These are phyloP conservation scores for Trametes hirsuta DNA, from an alignment of 1,284 basidiomycete genomes.

Conservation along the genomic window DNA sequence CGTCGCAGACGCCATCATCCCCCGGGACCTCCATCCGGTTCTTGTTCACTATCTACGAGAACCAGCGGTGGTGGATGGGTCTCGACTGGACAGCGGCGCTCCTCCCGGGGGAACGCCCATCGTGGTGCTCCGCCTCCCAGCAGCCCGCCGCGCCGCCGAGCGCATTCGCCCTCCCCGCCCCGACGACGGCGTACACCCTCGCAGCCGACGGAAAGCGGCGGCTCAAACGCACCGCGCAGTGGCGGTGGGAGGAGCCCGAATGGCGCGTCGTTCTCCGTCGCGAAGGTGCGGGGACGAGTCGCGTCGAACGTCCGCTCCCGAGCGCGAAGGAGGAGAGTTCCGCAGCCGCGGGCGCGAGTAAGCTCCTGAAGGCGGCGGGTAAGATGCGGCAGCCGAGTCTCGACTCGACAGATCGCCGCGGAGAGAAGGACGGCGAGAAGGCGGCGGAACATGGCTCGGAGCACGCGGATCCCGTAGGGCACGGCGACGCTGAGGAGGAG, in stretches of 20 bases:
- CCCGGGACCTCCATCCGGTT: constrained; percentile 59
- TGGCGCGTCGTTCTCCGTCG: constrained; percentile 77
- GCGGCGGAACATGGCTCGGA: constrained; percentile 22
- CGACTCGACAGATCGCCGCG: constrained; percentile 29
- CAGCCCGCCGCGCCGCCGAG: constrained; percentile 67
- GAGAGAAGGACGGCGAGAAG: constrained; percentile 27
- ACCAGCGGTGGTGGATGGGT: constrained; percentile 94
- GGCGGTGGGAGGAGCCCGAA: constrained; percentile 88
- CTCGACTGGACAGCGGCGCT: constrained; percentile 94
- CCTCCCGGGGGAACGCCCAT: constrained; percentile 87
- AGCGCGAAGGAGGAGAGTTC: constrained; percentile 51
- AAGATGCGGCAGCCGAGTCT: constrained; percentile 47
- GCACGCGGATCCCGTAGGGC: constrained; percentile 31
- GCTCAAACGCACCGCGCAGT: constrained; percentile 74
- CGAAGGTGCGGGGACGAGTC: constrained; percentile 50
- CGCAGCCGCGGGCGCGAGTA: constrained; percentile 35
- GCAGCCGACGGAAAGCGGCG: constrained; percentile 49
- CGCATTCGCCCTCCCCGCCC: constrained; percentile 59
- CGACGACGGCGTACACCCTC: constrained; percentile 57
- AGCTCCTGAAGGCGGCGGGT: constrained; percentile 50
- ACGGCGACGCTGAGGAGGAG: constrained; percentile 39
- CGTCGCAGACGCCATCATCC: not conserved
- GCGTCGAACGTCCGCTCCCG: constrained; percentile 65
- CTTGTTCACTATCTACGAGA: constrained; percentile 89
- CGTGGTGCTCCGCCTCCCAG: constrained; percentile 75